Conservation (phyloP, 1,284 basidiomycete species). For the Tilletia caries region DNA sequence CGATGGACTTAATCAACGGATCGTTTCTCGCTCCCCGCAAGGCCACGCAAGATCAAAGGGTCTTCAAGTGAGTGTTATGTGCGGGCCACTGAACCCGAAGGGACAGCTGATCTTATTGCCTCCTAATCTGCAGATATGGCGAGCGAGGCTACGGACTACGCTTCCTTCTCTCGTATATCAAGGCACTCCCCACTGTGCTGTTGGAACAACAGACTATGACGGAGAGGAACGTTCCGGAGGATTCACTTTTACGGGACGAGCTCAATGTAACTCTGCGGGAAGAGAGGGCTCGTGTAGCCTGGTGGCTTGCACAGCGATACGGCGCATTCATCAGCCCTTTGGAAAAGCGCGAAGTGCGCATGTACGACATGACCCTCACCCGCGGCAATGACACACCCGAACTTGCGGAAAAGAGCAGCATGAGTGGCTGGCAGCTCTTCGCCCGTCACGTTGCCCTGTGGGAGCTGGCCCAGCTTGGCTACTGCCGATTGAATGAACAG, state of each 20-base stretch:
- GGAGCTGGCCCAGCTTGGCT: constrained; percentile 4
- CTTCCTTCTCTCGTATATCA: constrained; percentile 23
- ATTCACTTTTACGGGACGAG: neutral
- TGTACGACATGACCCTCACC: neutral
- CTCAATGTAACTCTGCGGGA: neutral
- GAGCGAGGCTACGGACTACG: constrained; percentile 27
- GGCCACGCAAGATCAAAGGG: constrained; percentile 24
- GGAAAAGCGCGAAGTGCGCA: neutral
- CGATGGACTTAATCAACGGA: constrained; percentile 26
- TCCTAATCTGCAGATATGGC: constrained; percentile 11
- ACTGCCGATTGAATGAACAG: neutral
- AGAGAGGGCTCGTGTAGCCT: neutral
- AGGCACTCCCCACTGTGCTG: neutral
- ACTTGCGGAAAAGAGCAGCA: neutral
- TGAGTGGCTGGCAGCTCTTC: neutral
- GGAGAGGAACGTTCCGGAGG: neutral
- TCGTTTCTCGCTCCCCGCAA: constrained; percentile 21
- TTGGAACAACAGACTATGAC: neutral
- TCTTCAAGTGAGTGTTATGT: constrained; percentile 5
- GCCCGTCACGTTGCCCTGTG: constrained; percentile 10
- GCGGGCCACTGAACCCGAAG: neutral
- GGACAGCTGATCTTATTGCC: neutral
- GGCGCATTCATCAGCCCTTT: neutral
- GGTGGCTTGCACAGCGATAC: constrained; percentile 4
- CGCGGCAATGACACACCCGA: neutral